These are phyloP conservation scores for Nidula microcarpa DNA, from an alignment of 768 basidiomycete genomes.

Conservation along the genomic window DNA sequence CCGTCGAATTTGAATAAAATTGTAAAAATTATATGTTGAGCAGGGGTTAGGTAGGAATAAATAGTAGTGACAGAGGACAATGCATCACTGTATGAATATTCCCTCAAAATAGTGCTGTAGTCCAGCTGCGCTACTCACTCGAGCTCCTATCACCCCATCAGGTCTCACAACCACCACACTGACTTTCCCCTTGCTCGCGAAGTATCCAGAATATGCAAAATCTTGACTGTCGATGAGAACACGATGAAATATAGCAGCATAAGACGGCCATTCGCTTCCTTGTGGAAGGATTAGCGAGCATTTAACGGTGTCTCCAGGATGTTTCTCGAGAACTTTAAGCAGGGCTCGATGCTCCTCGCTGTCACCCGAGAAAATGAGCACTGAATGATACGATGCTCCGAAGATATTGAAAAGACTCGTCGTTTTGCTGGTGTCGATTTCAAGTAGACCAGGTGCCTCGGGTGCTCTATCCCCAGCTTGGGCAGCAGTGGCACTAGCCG, in stretches of 20 bases:
- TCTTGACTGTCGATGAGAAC: constrained; percentile 10
- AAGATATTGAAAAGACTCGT: not conserved
- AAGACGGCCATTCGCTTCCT: constrained; percentile 2
- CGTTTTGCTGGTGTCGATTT: not conserved
- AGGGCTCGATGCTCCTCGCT: not conserved
- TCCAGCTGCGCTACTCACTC: constrained; percentile 3
- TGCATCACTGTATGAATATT: constrained; percentile 3
- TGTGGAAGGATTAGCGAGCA: not conserved
- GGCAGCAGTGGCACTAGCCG: not conserved
- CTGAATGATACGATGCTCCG: not conserved
- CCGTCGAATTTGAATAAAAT: no score
- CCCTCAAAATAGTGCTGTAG: constrained; percentile 11
- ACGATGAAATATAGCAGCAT: constrained; percentile 7
- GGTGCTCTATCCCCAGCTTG: not conserved
- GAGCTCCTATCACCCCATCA: constrained; percentile 16
- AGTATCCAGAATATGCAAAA: constrained; percentile 9
- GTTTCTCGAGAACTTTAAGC: not conserved
- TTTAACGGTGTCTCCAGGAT: not conserved
- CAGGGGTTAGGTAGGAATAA: no score
- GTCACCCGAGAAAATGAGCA: not conserved
- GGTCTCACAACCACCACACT: constrained; percentile 11
- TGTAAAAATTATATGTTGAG: no score
- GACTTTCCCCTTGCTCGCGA: not conserved
- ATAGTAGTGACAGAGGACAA: no score
- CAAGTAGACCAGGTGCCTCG: not conserved